Evolutionary conservation across 208 protist genomes (phyloP), one percentile per base, ranked within the genome.

Genomic region (Trypanosoma scelopori): DNA sequence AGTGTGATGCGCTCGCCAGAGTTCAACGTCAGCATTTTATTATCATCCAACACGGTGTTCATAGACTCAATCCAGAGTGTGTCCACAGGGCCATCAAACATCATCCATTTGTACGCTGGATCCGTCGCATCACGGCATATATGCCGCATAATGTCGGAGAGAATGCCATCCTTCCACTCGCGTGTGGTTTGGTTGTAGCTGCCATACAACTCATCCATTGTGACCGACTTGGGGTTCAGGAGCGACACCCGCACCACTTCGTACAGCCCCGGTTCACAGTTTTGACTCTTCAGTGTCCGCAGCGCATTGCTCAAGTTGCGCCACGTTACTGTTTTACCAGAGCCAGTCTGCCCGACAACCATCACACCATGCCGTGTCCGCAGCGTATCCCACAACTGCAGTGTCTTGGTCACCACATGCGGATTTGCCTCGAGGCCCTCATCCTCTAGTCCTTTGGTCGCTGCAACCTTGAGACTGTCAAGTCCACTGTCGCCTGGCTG

Each of bases 1-100:
- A 99, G 82, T 42, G 94, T 85, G 71, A 99, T 99, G 68, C 98
- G 92, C 77, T 99, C 97, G 25, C 96, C 94, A 42, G 97, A 99
- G 85, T 98, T 98, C 18, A 99, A 85, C 20, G 98, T 99, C 7
- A 99, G 89, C 79, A 99, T 91, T 85, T 99, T 99, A 83, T 98
- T 99, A 81, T 99, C 98, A 84, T 99, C 98, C 16, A 99, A 81
- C n/a, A 99, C 97, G 18, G 98, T 98, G 81, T 99, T 99, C 97
- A 99, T 99, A 7, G 84, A 97, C 87, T 99, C 98, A 66, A 99
- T 99, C 98, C 98, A 99, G 20, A 99, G 79, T 49, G 98, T 99
- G 81, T 99, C 98, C 16, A 99, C 97, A 23, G 98, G 98, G 37
- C 98, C 98, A 71, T 99, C 98, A 48, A 99, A 97, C 20, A 99